These are phyloP conservation scores for Melastoma malabathricum DNA, from an alignment of 345 rosid genomes.

Conservation along the genomic window DNA sequence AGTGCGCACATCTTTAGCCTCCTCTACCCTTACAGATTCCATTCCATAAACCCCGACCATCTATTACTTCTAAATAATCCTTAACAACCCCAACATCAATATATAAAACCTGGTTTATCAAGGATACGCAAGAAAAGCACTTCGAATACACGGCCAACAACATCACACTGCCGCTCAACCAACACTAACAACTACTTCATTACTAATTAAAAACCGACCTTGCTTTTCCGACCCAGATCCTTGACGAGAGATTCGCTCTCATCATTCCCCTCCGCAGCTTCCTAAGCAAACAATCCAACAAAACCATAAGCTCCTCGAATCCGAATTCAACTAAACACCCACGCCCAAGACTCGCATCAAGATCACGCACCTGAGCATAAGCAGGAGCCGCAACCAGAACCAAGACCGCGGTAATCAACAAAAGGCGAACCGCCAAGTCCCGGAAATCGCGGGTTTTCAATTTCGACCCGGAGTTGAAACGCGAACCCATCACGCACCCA, in stretches of 20 bases:
- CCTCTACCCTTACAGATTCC: neutral
- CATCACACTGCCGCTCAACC: neutral
- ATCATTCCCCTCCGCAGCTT: conserved; percentile 36
- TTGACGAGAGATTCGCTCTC: conserved; percentile 23
- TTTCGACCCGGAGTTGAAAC: too few relatives aligned
- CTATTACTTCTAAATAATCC: conserved; percentile 1
- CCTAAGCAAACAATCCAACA: conserved; percentile 20
- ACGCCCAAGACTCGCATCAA: neutral
- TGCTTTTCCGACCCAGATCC: conserved; percentile 91
- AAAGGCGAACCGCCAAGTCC: too few relatives aligned
- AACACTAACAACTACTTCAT: neutral
- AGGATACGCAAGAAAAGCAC: too few relatives aligned
- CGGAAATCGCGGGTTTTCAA: too few relatives aligned
- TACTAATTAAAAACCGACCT: conserved; percentile 26
- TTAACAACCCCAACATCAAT: conserved; percentile 1
- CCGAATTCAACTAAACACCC: neutral
- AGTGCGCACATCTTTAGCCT: conserved; percentile 1
- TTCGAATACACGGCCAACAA: neutral
- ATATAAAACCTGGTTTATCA: too few relatives aligned
- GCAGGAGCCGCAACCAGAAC: too few relatives aligned
- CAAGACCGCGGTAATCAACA: too few relatives aligned
- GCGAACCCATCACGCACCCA: too few relatives aligned
- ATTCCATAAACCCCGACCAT: neutral
- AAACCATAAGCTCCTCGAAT: neutral
- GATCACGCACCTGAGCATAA: too few relatives aligned